Base-by-base conservation (phyloP, 371 early-diverging fungal genomes). In the Chytridium lagenaria region DNA sequence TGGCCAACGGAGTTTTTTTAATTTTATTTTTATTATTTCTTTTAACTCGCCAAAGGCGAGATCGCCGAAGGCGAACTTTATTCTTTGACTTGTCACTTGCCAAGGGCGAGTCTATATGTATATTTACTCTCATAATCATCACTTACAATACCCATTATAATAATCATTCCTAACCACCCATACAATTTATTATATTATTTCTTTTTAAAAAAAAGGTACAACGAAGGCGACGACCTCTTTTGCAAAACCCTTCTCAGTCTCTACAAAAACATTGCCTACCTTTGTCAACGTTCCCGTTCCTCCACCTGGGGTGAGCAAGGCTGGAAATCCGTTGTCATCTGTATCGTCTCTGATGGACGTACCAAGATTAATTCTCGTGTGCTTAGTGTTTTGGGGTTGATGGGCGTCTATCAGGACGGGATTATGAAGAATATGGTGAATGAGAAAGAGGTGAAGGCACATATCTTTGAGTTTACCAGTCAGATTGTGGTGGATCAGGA, bases 381-480 rank as follows among this genome's bases (percentile, higher is more conserved):
- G 0, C 85, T 95, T n/a, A 87, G 90, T 33, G 88, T 92, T 66
- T 85, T 97, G 38, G 94, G 93, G 37, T 84, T 92, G 69, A 86
- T 95, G 86, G 97, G 97, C 2, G 89, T 90, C 16, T 97, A 92
- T 81, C 96, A 95, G 84, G 95, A 96, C 59, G 96, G 94, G 19
- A 86, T 97, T 49, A 49, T 83, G 78, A 83, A 84, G 69, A 76
- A 76, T 66, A 73, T 76, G 55, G 84, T 87, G 74, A 78, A 82
- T 69, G 82, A 73, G 30, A 71, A 80, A 64, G 73, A 81, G 30
- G 85, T 85, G 15, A 61, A 73, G 3, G 95, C 93, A 0, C 97
- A 96, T 78, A 52, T 97, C 49, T 96, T 94, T 74, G 97, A 97
- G 83, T 95, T 93, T 84, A 97, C 97, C 2, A 91, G 93, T 1